Conservation (phyloP, 2,329 filamentous ascomycete species). For the Ophiostoma sp. region DNA sequence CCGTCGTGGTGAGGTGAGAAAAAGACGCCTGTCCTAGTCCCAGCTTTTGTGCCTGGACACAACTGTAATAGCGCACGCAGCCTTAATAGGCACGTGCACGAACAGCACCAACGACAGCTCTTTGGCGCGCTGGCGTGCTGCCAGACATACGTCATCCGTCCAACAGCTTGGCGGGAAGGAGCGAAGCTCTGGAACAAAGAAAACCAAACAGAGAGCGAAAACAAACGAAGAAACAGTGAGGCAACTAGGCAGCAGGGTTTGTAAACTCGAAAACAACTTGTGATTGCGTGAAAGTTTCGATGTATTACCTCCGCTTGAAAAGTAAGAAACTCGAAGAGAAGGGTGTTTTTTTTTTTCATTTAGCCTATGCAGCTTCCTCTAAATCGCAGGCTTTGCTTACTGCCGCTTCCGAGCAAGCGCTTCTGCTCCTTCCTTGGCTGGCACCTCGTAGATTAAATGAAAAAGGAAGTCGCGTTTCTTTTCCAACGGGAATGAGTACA, state of each 20-base stretch:
- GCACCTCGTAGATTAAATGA: not conserved
- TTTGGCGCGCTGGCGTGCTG: not conserved
- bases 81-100: conserved; percentile 1
- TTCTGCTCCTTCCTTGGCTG: not conserved
- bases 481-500: not conserved
- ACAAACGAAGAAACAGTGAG: not conserved
- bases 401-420: not conserved
- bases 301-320: not conserved
- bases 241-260: conserved; percentile 8
- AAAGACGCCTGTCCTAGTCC: not conserved
- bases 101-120: not conserved
- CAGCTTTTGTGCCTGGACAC: not conserved
- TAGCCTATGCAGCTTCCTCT: not conserved
- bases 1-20: not conserved
- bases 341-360: not conserved
- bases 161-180: not conserved
- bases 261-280: not conserved
- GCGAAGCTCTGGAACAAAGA: conserved; percentile 11
- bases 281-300: not conserved
- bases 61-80: not conserved
- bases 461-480: not conserved
- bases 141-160: conserved; percentile 15
- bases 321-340: not conserved
- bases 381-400: not conserved
- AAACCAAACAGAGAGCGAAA: not conserved